Evolutionary conservation across 108 stramenopile genomes (phyloP).

Genomic region (Pseudonitzschia multiseries): DNA sequence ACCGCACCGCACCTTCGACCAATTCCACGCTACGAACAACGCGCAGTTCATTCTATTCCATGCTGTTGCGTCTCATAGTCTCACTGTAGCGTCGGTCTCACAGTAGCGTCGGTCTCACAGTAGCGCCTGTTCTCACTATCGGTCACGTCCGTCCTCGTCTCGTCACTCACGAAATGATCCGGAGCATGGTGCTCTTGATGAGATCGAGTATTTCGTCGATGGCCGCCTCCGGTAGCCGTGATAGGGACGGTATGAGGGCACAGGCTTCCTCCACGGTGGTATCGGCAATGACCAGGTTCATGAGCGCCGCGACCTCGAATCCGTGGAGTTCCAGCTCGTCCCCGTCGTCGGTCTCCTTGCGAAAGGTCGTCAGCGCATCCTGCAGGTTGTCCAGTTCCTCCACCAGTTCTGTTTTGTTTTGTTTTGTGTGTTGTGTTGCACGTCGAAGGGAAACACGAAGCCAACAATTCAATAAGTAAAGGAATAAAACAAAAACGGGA

Average conservation of each 20-base stretch:
- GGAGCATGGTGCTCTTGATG: slow-evolving; percentile 85
- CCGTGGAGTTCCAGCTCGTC: slow-evolving; percentile 81
- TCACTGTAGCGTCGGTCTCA: too few species aligned
- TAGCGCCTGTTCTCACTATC: too few species aligned
- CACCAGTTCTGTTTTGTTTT: slow-evolving; percentile 84
- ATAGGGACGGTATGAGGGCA: slow-evolving; percentile 76
- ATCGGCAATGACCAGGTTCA: slow-evolving; percentile 88
- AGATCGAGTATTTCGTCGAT: slow-evolving; percentile 90
- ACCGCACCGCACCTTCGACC: too few species aligned
- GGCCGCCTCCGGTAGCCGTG: slow-evolving; percentile 82
- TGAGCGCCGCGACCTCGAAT: slow-evolving; percentile 85
- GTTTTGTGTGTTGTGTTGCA: too few species aligned
- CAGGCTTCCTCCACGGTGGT: slow-evolving; percentile 81
- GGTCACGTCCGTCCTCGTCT: too few species aligned
- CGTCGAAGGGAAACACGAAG: too few species aligned
- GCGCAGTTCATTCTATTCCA: too few species aligned
- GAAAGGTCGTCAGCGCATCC: slow-evolving; percentile 78
- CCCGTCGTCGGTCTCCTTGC: slow-evolving; percentile 87
- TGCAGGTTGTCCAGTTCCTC: slow-evolving; percentile 89
- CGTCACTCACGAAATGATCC: slow-evolving; percentile 82
- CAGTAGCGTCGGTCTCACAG: too few species aligned
- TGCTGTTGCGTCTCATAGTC: too few species aligned
- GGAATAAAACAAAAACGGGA: background rate
- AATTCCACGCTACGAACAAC: too few species aligned
- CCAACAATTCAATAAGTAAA: background rate